phyloP scores from a whole-genome alignment of 1,284 basidiomycete species.

The Ceratobasidium sp. region DNA sequence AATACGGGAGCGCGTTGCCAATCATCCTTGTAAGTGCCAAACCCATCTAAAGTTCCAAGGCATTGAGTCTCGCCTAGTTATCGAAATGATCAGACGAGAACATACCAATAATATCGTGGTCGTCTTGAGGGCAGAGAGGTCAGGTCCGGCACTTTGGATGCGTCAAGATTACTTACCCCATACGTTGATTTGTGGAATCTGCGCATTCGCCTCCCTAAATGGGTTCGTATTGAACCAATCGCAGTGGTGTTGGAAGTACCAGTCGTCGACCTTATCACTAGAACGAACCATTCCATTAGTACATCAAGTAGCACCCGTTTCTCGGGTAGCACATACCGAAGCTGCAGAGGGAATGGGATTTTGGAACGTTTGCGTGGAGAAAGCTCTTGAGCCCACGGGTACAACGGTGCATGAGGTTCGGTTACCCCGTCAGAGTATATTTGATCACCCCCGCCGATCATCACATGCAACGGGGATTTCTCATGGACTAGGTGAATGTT shows the following conservation, averaged over 20 bases:
- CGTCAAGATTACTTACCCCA: conserved; percentile 10
- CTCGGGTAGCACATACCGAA: background rate
- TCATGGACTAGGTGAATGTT: conserved; percentile 2
- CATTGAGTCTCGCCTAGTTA: too few relatives aligned
- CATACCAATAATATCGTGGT: conserved; percentile 33
- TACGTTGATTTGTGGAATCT: conserved; percentile 30
- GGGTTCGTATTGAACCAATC: conserved; percentile 34
- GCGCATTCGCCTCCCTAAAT: conserved; percentile 32
- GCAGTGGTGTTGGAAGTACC: conserved; percentile 34
- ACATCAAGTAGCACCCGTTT: background rate
- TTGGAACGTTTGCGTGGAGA: conserved; percentile 25
- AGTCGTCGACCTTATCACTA: conserved; percentile 33
- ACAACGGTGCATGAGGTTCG: conserved; percentile 24
- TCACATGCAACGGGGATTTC: conserved; percentile 31
- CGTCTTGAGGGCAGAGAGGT: background rate
- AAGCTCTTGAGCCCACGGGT: conserved; percentile 31
- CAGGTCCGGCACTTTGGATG: background rate
- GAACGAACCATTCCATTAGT: background rate
- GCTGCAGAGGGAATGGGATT: conserved; percentile 29
- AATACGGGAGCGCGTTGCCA: conserved; percentile 48
- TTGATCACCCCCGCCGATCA: conserved; percentile 36
- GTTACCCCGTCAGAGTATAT: conserved; percentile 28
- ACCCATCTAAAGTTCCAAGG: conserved; percentile 51
- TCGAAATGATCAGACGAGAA: background rate
- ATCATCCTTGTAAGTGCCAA: conserved; percentile 49